Evolutionary conservation across 2,329 filamentous ascomycete genomes (phyloP).

Genomic region (Fusarium aywerte): DNA sequence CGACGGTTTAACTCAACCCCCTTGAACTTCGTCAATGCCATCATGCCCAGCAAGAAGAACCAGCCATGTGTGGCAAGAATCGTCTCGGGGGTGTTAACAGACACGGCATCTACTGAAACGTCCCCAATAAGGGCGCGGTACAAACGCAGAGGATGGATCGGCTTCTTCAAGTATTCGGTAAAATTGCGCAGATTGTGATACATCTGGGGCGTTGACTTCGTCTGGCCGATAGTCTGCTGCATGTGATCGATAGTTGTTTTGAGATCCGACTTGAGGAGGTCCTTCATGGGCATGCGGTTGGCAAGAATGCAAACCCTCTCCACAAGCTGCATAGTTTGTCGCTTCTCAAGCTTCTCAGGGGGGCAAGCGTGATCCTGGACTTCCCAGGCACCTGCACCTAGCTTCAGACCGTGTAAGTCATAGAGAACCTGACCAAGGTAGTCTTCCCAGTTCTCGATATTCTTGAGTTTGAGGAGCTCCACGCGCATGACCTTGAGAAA

Average conservation of each 20-base stretch:
- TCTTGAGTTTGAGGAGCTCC: conserved; percentile 80
- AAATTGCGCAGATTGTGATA: conserved; percentile 89
- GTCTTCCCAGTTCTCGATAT: conserved; percentile 83
- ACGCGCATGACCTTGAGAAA: conserved; percentile 90
- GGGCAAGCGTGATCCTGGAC: conserved; percentile 83
- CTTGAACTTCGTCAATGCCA: conserved; percentile 86
- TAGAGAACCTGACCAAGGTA: conserved; percentile 88
- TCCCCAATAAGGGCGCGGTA: conserved; percentile 84
- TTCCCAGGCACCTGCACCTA: conserved; percentile 73
- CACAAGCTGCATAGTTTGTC: conserved; percentile 82
- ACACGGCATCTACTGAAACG: conserved; percentile 76
- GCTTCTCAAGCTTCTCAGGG: conserved; percentile 79
- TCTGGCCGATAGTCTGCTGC: conserved; percentile 83
- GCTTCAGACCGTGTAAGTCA: conserved; percentile 83
- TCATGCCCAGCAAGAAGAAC: conserved; percentile 92
- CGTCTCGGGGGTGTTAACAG: conserved; percentile 75
- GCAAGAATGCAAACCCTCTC: conserved; percentile 86
- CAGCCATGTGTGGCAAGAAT: conserved; percentile 83
- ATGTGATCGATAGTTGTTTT: conserved; percentile 93
- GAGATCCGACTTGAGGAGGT: conserved; percentile 89
- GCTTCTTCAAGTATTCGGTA: conserved; percentile 81
- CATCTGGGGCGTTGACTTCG: conserved; percentile 82
- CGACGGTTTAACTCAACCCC: conserved; percentile 76
- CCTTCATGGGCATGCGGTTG: conserved; percentile 86
- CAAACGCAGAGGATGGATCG: conserved; percentile 83